Percentiles rank a stretch among this genome's conserved stretches.
These are phyloP conservation scores for Amanita thiersii DNA, from an alignment of 768 basidiomycete species.

Conservation along the genomic window DNA sequence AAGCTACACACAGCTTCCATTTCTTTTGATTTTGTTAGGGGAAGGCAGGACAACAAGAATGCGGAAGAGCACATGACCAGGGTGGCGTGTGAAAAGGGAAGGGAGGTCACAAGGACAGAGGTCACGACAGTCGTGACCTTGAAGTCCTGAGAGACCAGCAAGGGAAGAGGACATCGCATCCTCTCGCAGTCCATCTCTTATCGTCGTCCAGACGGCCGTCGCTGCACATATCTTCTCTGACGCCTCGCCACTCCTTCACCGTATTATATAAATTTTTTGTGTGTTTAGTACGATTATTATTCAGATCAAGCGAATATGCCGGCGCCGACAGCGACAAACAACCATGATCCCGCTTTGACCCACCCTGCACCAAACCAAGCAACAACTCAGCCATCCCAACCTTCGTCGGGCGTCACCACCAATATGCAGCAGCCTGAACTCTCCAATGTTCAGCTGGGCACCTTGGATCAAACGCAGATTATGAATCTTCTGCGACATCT, in stretches of 20 bases:
- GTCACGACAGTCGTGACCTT: constrained; percentile 23
- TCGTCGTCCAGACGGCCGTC: not conserved
- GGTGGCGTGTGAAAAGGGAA: constrained; percentile 20
- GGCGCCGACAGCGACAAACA: constrained; percentile 4
- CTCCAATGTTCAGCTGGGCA: constrained; percentile 17
- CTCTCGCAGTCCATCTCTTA: not conserved
- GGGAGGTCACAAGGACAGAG: constrained; percentile 20
- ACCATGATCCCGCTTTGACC: constrained; percentile 30
- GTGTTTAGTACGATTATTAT: not conserved
- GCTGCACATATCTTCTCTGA: not conserved
- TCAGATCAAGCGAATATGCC: not conserved
- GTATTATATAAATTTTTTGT: not conserved
- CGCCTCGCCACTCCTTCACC: not conserved
- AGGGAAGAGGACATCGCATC: constrained; percentile 8
- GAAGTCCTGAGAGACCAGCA: no score
- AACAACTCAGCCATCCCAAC: constrained; percentile 20
- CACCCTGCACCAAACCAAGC: constrained; percentile 22
- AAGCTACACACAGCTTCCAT: no score
- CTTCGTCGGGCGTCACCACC: constrained; percentile 16
- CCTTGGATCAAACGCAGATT: constrained; percentile 49
- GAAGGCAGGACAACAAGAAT: no score
- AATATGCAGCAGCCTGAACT: constrained; percentile 20
- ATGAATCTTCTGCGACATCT: constrained; percentile 49
- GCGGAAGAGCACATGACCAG: not conserved
- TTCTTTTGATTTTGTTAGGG: no score